These are phyloP conservation scores for Talaromyces marneffei DNA, from an alignment of 2,329 filamentous ascomycete species.

Conservation along the genomic window DNA sequence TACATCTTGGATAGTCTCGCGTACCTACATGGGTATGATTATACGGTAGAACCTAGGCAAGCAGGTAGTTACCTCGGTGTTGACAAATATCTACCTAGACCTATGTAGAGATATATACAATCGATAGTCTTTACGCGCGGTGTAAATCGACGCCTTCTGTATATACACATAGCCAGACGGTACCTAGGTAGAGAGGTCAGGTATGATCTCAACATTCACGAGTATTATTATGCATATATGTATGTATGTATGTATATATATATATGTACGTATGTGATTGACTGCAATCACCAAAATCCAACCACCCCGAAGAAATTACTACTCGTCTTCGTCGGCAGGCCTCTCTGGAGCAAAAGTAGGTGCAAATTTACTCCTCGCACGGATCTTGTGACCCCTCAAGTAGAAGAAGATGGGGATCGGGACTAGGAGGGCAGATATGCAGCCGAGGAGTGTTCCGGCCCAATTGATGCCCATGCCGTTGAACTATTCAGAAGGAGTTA, in stretches of 20 bases:
- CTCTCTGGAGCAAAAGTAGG: constrained; percentile 20
- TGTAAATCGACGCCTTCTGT: background rate
- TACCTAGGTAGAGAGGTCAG: too few species aligned
- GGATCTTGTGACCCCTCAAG: constrained; percentile 27
- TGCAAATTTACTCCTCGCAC: constrained; percentile 32
- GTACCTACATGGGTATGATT: background rate
- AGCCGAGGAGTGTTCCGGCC: constrained; percentile 34
- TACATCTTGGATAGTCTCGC: background rate
- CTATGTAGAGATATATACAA: background rate
- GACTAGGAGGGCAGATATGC: constrained; percentile 29
- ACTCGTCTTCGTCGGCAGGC: background rate
- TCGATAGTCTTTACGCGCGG: too few species aligned
- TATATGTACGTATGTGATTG: background rate
- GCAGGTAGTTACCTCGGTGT: background rate
- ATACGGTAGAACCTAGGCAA: background rate
- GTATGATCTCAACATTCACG: background rate
- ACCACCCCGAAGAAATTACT: background rate
- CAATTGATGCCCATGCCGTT: constrained; percentile 28
- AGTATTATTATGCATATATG: background rate
- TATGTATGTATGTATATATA: background rate
- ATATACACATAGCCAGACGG: background rate
- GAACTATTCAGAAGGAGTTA: constrained; percentile 9
- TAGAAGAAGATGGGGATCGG: constrained; percentile 37
- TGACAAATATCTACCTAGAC: too few species aligned
- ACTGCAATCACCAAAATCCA: background rate